Evolutionary conservation across 2,329 filamentous ascomycete genomes (phyloP).

Genomic region (Exophiala xenobiotica): DNA sequence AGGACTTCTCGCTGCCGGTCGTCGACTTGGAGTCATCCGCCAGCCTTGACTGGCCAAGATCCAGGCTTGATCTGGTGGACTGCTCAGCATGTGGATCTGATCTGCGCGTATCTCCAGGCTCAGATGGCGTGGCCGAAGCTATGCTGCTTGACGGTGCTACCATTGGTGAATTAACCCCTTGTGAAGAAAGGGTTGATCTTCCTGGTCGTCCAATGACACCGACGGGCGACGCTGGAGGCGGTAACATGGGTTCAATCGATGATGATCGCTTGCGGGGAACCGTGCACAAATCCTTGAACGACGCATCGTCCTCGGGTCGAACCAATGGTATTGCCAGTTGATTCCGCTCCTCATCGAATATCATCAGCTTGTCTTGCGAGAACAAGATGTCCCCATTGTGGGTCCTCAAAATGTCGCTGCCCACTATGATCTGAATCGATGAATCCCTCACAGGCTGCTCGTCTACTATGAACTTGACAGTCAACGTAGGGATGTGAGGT

Average conservation of each 20-base stretch:
- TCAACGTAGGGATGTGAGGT: conserved; percentile 78
- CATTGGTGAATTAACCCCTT: conserved; percentile 31
- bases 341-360: conserved; percentile 82
- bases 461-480: conserved; percentile 73
- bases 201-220: conserved; percentile 38
- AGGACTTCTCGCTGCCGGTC: conserved; percentile 34
- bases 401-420: conserved; percentile 79
- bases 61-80: conserved; percentile 22
- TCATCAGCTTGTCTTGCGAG: conserved; percentile 82
- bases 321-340: conserved; percentile 90
- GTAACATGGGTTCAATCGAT: conserved; percentile 22
- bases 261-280: conserved; percentile 36
- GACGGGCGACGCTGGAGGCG: conserved; percentile 28
- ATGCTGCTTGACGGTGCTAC: conserved; percentile 16
- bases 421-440: conserved; percentile 79
- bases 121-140: conserved; percentile 7
- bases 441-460: conserved; percentile 51
- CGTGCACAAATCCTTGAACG: conserved; percentile 76
- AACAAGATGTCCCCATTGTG: conserved; percentile 90
- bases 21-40: conserved; percentile 33
- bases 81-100: conserved; percentile 15
- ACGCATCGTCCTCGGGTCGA: conserved; percentile 78
- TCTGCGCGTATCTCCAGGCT: conserved; percentile 16
- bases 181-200: conserved; percentile 26
- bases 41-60: conserved; percentile 13